Evolutionary conservation across 352 stramenopile species (phyloP), one percentile per base, ranked within the genome.

Genomic region (Globisporangium apiculatum): DNA sequence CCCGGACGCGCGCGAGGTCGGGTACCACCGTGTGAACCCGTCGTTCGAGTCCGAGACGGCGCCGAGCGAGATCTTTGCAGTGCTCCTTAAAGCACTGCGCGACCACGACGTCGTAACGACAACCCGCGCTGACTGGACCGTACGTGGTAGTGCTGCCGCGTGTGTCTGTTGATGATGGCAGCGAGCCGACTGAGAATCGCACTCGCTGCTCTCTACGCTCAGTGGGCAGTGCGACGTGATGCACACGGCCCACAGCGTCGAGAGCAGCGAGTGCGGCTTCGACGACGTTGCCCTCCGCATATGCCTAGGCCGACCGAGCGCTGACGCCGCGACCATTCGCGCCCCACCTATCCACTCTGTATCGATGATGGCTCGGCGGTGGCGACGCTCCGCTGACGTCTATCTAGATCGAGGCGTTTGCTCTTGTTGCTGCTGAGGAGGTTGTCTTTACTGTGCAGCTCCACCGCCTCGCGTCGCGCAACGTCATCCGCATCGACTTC

Each of bases 11-110:
- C 40, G 40, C n/a, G 70, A 73, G 4, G 73, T 83, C 11, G 64
- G 57, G 15, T 90, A 83, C 53, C 74, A 66, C 51, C 67, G 79
- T 58, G 78, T 91, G 38, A 91, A 91, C 63, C 80, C 78, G 43
- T 82, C 67, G 66, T 91, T 91, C 51, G 80, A 91, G 69, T 91
- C 80, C 1, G 66, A 67, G n/a, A 68, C 75, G n/a, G 17, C 63
- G 37, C 56, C 77, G 7, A 48, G 62, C 4, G 66, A 76, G 15
- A 79, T 87, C 51, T 85, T 84, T 41, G 61, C 61, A 10, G 64
- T 66, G n/a, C 70, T 88, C n/a, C 67, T 86, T 51, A 64, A 62
- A 15, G 71, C 77, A 3, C 67, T 86, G 37, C 61, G 58, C 49
- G 53, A 65, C 46, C 55, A 79, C 58, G 71, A 83, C n/a, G 62